A percentile compares a stretch with the other conserved stretches of the same genome.
phyloP scores from a whole-genome alignment of 2,329 filamentous ascomycete genomes.

The Fusarium sublunatum region DNA sequence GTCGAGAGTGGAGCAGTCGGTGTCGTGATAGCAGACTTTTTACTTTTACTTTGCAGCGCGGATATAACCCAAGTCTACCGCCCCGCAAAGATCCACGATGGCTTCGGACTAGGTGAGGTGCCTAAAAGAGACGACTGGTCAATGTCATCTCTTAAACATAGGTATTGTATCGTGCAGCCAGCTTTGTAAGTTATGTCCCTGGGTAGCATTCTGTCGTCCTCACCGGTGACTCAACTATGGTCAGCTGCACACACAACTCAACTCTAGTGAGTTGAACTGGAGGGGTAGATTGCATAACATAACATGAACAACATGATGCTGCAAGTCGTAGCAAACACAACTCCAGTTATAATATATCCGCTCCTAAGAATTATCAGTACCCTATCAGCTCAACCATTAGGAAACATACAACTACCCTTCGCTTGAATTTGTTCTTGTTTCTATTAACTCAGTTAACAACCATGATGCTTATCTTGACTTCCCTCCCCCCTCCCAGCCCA shows the following conservation, averaged over 20 bases:
- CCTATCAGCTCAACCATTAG: neutral
- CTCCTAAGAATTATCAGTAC: neutral
- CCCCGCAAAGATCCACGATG: conserved; percentile 32
- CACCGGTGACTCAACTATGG: neutral
- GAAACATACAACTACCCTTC: conserved; percentile 7
- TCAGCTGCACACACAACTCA: neutral
- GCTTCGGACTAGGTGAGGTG: conserved; percentile 17
- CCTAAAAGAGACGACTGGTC: conserved; percentile 8
- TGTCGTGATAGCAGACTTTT: conserved; percentile 46
- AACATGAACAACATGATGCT: neutral
- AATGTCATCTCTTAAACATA: neutral
- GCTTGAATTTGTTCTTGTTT: conserved; percentile 23
- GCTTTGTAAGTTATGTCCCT: too few species aligned
- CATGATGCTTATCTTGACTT: conserved; percentile 11
- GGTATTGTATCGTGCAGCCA: neutral
- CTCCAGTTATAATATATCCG: neutral
- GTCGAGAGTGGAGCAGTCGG: conserved; percentile 34
- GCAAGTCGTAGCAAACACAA: neutral
- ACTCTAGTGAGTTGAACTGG: neutral
- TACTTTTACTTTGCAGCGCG: conserved; percentile 38
- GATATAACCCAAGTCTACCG: neutral
- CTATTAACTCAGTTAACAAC: conserved; percentile 27
- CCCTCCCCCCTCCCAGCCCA: conserved; percentile 4
- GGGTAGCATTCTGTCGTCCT: neutral
- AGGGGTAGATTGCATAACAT: conserved; percentile 2